A percentile compares a stretch with the other conserved stretches of the same genome.
These are phyloP conservation scores for Zoysia pacifica DNA, from an alignment of 176 grass and related monocot species.

Conservation along the genomic window DNA sequence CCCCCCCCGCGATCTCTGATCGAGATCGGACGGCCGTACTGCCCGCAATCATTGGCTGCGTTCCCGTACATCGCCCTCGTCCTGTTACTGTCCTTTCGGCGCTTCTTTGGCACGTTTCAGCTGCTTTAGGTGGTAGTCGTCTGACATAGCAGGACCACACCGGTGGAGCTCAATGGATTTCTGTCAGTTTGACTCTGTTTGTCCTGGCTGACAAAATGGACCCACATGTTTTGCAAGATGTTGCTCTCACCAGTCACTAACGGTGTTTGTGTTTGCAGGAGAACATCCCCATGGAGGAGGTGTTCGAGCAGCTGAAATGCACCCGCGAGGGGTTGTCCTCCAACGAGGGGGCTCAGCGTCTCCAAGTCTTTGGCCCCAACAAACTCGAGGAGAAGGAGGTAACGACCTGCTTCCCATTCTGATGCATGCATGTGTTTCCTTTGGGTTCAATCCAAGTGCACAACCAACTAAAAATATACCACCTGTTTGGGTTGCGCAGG, in stretches of 20 bases:
- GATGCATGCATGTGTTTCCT: too few species aligned
- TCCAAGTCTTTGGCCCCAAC: slow-evolving; percentile 66
- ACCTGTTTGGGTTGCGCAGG: slow-evolving; percentile 32
- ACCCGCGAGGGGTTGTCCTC: slow-evolving; percentile 51
- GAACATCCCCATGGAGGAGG: slow-evolving; percentile 76
- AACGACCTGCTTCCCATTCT: too few species aligned
- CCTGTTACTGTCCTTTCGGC: slow-evolving; percentile 4
- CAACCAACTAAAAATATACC: too few species aligned
- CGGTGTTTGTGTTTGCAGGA: slow-evolving; percentile 44
- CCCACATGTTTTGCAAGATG: not conserved
- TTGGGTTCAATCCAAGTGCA: too few species aligned
- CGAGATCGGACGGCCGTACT: slow-evolving; percentile 50
- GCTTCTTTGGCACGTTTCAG: not conserved
- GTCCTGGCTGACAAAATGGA: not conserved
- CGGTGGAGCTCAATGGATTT: not conserved
- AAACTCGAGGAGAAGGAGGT: slow-evolving; percentile 85
- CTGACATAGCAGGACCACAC: not conserved
- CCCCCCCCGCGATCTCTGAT: slow-evolving; percentile 40
- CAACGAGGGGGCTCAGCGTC: slow-evolving; percentile 53
- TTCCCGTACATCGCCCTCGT: not conserved
- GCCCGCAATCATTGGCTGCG: slow-evolving; percentile 36
- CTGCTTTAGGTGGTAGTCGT: not conserved
- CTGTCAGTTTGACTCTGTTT: not conserved
- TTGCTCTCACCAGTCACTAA: not conserved
- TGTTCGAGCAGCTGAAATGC: slow-evolving; percentile 78